phyloP scores from a whole-genome alignment of 78 protist species.

The Speleostelium caveatum region DNA sequence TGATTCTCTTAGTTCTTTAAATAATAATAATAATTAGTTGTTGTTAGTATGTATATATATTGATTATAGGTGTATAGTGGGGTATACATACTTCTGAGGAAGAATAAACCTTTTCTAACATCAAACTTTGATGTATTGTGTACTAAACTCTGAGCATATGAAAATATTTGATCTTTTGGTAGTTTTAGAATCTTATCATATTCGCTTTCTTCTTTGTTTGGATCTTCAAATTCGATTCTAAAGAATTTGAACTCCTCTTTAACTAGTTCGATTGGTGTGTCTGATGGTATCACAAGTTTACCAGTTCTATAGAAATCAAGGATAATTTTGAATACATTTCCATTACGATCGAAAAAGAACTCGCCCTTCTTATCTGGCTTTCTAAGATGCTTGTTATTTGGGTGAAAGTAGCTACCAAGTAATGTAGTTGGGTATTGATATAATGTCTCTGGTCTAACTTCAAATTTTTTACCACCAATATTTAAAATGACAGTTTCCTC shows the following conservation, averaged over 20 bases:
- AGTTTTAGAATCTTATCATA: conserved; percentile 48
- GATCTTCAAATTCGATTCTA: conserved; percentile 19
- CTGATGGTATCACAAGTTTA: conserved; percentile 61
- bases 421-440: conserved; percentile 54
- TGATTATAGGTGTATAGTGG: too few species aligned
- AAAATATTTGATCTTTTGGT: conserved; percentile 70
- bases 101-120: conserved; percentile 58
- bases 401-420: conserved; percentile 43
- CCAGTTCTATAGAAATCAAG: conserved; percentile 78
- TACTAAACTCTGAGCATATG: conserved; percentile 33
- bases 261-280: conserved; percentile 41
- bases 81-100: conserved; percentile 21
- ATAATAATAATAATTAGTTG: neutral
- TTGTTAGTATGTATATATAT: neutral
- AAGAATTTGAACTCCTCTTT: conserved; percentile 53
- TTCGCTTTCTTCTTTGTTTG: conserved; percentile 31
- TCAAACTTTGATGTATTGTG: conserved; percentile 24
- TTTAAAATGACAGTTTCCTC: conserved; percentile 57
- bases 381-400: conserved; percentile 55
- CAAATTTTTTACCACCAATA: conserved; percentile 72
- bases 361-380: conserved; percentile 75
- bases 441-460: conserved; percentile 56
- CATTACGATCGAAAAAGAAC: conserved; percentile 76
- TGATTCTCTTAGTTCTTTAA: conserved; percentile 1
- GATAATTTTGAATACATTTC: conserved; percentile 30